phyloP scores from a whole-genome alignment of 768 basidiomycete genomes.

The Tubosaeta sp. region DNA sequence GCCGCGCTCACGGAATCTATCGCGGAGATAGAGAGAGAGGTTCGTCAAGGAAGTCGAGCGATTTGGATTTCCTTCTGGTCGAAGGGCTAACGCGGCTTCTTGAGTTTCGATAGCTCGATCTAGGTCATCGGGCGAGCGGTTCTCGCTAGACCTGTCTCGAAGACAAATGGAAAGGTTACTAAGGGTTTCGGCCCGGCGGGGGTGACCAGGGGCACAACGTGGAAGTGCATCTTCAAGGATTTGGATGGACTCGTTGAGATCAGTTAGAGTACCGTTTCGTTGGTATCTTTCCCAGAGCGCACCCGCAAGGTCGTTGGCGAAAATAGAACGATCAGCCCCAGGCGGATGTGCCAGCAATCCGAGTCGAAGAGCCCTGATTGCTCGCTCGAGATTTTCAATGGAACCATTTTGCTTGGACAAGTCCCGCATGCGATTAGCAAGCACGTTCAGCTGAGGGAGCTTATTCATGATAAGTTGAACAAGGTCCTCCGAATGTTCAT shows the following conservation, averaged over 20 bases:
- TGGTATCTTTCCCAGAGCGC: neutral
- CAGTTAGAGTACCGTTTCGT: neutral
- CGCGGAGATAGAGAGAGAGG: neutral
- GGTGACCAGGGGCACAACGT: neutral
- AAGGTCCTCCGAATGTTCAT: neutral
- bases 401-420: neutral
- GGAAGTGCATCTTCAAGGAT: neutral
- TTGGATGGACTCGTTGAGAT: neutral
- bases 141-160: neutral
- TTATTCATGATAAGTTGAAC: neutral
- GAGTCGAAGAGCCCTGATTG: neutral
- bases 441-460: neutral
- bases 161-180: neutral
- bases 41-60: neutral
- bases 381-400: neutral
- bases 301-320: neutral
- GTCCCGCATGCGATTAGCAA: neutral
- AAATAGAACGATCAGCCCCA: neutral
- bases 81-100: neutral
- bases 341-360: neutral
- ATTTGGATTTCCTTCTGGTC: neutral
- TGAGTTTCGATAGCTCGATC: neutral
- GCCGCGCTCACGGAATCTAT: neutral
- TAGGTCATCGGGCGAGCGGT: neutral
- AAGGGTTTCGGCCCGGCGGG: neutral